Evolutionary conservation across 1,139 yeast genomes (phyloP).

Genomic region (Geotrichum australiense): DNA sequence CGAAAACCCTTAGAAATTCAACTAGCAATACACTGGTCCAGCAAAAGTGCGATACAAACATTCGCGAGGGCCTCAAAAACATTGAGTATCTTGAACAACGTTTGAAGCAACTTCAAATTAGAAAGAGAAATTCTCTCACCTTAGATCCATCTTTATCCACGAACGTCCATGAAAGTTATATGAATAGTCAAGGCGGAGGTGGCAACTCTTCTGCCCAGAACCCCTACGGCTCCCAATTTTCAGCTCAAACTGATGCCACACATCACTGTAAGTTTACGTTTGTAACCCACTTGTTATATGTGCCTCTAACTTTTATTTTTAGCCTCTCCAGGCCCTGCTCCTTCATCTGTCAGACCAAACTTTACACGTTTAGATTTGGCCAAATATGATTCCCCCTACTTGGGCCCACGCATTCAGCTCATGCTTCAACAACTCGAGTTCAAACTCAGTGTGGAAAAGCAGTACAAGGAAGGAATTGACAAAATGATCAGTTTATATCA

Average conservation of each 20-base stretch:
- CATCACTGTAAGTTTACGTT: constrained; percentile 2
- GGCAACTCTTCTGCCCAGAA: constrained; percentile 1
- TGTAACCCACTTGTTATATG: not conserved
- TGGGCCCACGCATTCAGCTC: constrained; percentile 88
- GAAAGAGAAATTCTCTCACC: constrained; percentile 18
- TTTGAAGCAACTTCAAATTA: constrained; percentile 52
- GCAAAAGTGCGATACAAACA: constrained; percentile 83
- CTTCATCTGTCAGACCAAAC: constrained; percentile 24
- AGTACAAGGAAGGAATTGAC: constrained; percentile 86
- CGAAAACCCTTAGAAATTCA: constrained; percentile 67
- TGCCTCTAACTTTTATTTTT: constrained; percentile 10
- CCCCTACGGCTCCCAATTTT: not conserved
- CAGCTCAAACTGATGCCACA: too few species aligned
- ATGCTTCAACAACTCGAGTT: constrained; percentile 93
- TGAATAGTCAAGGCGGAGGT: too few species aligned
- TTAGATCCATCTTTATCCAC: too few species aligned
- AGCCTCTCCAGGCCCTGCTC: constrained; percentile 5
- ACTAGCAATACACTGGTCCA: constrained; percentile 77
- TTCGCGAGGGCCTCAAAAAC: constrained; percentile 85
- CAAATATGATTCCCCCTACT: constrained; percentile 87
- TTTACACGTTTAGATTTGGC: constrained; percentile 56
- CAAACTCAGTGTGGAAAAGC: constrained; percentile 87
- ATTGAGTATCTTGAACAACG: constrained; percentile 82
- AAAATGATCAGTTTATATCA: constrained; percentile 79
- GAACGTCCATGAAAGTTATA: too few species aligned